Evolutionary conservation across 495 filamentous ascomycete species (phyloP).

Genomic region (Paragyromitra xinjiangensis): DNA sequence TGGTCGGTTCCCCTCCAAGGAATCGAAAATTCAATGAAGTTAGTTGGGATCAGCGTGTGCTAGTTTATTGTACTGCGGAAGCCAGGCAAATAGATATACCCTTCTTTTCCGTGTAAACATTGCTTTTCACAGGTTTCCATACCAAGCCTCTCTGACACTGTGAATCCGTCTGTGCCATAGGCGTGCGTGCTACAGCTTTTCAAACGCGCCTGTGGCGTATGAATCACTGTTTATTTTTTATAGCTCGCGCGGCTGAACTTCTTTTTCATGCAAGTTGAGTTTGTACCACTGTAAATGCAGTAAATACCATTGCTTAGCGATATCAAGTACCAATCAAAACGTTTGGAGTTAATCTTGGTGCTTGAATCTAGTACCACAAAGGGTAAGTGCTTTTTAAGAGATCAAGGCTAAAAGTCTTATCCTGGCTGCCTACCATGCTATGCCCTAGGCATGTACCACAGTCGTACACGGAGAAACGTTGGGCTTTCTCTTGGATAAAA

Average conservation of each 20-base stretch:
- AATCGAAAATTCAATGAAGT: neutral
- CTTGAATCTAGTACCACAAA: neutral
- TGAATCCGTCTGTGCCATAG: neutral
- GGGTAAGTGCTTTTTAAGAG: neutral
- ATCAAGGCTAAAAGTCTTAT: neutral
- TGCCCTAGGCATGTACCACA: neutral
- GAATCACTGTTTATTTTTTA: neutral
- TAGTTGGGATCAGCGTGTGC: neutral
- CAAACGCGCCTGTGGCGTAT: neutral
- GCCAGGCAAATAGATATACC: conserved; percentile 21
- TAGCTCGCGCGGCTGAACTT: conserved; percentile 7
- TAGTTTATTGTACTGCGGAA: neutral
- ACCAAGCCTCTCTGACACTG: neutral
- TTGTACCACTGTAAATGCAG: neutral
- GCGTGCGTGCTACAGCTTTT: neutral
- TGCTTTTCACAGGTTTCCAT: neutral
- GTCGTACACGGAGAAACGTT: neutral
- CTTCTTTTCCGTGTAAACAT: neutral
- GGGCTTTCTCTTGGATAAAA: neutral
- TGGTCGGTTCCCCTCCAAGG: neutral
- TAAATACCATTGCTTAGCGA: neutral
- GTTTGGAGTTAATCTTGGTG: neutral
- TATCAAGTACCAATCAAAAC: neutral
- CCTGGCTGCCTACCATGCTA: neutral
- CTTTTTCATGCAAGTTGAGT: conserved; percentile 1